phyloP scores from a whole-genome alignment of 345 rosid species.

The Kernera saxatilis region DNA sequence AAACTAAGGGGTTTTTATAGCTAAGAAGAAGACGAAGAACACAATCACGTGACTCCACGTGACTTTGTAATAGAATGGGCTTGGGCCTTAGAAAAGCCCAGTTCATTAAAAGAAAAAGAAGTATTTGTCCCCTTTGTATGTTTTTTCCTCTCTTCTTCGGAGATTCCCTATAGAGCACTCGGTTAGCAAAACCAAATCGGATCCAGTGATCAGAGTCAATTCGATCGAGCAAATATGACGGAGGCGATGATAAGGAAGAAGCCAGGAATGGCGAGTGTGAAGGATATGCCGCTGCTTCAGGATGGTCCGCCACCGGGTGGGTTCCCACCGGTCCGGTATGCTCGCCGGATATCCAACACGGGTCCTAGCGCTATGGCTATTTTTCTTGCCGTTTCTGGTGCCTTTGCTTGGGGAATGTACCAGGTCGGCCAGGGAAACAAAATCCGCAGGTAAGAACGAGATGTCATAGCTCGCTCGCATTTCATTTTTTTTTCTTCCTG shows the following conservation, averaged over 20 bases:
- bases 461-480: not conserved
- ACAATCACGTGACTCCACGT: slow-evolving; percentile 7
- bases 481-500: not conserved
- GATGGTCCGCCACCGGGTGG: slow-evolving; percentile 99
- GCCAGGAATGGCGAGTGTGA: slow-evolving; percentile 99
- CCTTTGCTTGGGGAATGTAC: slow-evolving; percentile 96
- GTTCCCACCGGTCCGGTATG: slow-evolving; percentile 80
- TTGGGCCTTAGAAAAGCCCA: slow-evolving; percentile 12
- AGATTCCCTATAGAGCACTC: slow-evolving; percentile 14
- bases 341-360: slow-evolving; percentile 89
- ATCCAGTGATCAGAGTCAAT: slow-evolving; percentile 5
- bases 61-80: not conserved
- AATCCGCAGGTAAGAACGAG: slow-evolving; percentile 64
- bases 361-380: slow-evolving; percentile 97
- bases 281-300: slow-evolving; percentile 93
- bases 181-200: slow-evolving; percentile 8
- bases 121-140: not conserved
- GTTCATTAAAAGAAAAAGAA: not conserved
- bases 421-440: slow-evolving; percentile 97
- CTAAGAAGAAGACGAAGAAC: not conserved
- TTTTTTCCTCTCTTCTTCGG: not conserved
- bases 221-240: slow-evolving; percentile 53
- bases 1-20: not conserved
- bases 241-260: slow-evolving; percentile 91
- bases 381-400: slow-evolving; percentile 71